Evolutionary conservation across 345 rosid genomes (phyloP), one percentile per base, ranked within the genome.

Genomic region (Pistacia vera): DNA sequence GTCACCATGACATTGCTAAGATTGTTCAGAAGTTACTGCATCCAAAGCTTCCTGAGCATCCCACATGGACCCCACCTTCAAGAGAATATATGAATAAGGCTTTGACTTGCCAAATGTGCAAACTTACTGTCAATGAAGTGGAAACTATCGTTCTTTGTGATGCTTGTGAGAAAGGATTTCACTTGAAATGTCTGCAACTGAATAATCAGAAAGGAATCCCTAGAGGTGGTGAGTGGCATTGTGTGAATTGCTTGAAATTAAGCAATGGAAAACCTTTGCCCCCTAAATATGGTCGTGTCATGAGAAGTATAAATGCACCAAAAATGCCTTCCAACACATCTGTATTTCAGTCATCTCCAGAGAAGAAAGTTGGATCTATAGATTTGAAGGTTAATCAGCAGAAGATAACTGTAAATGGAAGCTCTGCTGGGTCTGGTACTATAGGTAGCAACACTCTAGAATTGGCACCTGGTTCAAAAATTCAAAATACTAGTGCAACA

Each of bases 41-140:
- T 64, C 92, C 93, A 63, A 80, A 73, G 82, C 85, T 80, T 83
- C 91, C 91, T 11, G 84, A 88, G 75, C 83, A 64, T 75, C 91
- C 97, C 67, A 71, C 93, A 16, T 96, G 98, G 99, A 88, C 81
- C 84, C 97, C 93, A 36, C 99, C 99, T 79, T 96, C 99, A 67
- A 91, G 97, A 78, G 98, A 91, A 68, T 96, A 91, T 81, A 92
- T 96, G 97, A 86, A 77, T 73, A 93, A 86, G 83, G 82, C 93
- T 36, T 46, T 85, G 82, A 49, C 85, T 79, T 96, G 99, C 82
- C 92, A 92, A 85, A 79, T 85, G 54, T 93, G 99, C 90, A 82
- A 86, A 78, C 77, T 75, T 71, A 80, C 83, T 18, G 71, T 81
- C 87, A 88, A 80, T 82, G 99, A 96, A 79, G 91, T 96, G 82